Evolutionary conservation across 257 asterid species (phyloP).

Genomic region (Nicotiana otophora): DNA sequence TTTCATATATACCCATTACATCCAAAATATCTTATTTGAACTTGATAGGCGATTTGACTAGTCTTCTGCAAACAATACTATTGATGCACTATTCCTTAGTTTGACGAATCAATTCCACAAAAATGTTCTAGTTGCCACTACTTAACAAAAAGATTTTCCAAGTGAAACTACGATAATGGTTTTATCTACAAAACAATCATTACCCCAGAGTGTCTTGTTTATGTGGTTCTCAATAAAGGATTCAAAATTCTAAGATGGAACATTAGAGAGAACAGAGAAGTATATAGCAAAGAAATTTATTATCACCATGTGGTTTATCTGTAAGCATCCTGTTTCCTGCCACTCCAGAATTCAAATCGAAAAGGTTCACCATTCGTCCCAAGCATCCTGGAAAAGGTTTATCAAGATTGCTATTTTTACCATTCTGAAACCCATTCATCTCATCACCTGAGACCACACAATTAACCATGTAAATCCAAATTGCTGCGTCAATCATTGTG

Average conservation of each 20-base stretch:
- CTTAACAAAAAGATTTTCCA: not conserved
- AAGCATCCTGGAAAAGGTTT: slow-evolving; percentile 71
- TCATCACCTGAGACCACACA: slow-evolving; percentile 43
- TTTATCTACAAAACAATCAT: not conserved
- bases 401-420: slow-evolving; percentile 39
- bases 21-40: not conserved
- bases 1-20: not conserved
- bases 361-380: slow-evolving; percentile 95
- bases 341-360: slow-evolving; percentile 64
- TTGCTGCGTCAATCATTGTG: not conserved
- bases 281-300: slow-evolving; percentile 28
- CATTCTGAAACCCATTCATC: slow-evolving; percentile 64
- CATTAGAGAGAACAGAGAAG: not conserved
- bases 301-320: slow-evolving; percentile 73
- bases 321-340: slow-evolving; percentile 63
- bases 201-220: not conserved
- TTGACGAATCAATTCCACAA: not conserved
- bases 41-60: not conserved
- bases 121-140: not conserved
- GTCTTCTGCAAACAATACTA: not conserved
- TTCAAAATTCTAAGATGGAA: not conserved
- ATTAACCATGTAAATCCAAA: slow-evolving; percentile 11
- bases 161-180: not conserved
- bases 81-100: not conserved
- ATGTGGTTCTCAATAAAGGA: not conserved